These are phyloP conservation scores for Polytrichum commune DNA, from an alignment of 225 moss, liverwort and hornwort genomes.

Conservation along the genomic window DNA sequence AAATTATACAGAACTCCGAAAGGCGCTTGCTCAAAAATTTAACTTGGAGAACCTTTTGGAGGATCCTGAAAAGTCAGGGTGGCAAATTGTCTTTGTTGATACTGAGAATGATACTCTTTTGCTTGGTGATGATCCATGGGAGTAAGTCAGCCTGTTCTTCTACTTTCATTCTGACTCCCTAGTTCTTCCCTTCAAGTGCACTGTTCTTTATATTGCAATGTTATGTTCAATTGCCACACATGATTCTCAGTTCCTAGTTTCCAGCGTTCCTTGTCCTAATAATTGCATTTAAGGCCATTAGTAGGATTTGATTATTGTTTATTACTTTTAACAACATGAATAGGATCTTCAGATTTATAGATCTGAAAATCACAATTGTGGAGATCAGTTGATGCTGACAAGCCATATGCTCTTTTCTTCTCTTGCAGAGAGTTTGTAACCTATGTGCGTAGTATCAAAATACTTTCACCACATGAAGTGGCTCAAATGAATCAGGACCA, in stretches of 20 bases:
- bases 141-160: conserved; percentile 53
- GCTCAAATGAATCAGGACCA: conserved; percentile 82
- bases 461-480: conserved; percentile 87
- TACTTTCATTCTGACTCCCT: background rate
- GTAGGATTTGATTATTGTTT: no score
- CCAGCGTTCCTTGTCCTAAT: no score
- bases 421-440: conserved; percentile 82
- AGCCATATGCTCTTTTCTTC: background rate
- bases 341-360: no score
- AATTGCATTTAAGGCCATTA: no score
- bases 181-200: background rate
- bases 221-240: no score
- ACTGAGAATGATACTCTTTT: conserved; percentile 86
- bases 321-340: no score
- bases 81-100: conserved; percentile 92
- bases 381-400: background rate
- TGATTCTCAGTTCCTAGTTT: no score
- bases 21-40: conserved; percentile 78
- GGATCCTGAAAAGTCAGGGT: conserved; percentile 77
- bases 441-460: conserved; percentile 90
- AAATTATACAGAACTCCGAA: conserved; percentile 76
- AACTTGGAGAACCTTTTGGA: conserved; percentile 78
- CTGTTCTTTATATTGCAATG: no score
- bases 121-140: conserved; percentile 98
- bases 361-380: background rate